Base-by-base conservation (phyloP, 169 alveolate genomes). In the Cryptosporidium canis region DNA sequence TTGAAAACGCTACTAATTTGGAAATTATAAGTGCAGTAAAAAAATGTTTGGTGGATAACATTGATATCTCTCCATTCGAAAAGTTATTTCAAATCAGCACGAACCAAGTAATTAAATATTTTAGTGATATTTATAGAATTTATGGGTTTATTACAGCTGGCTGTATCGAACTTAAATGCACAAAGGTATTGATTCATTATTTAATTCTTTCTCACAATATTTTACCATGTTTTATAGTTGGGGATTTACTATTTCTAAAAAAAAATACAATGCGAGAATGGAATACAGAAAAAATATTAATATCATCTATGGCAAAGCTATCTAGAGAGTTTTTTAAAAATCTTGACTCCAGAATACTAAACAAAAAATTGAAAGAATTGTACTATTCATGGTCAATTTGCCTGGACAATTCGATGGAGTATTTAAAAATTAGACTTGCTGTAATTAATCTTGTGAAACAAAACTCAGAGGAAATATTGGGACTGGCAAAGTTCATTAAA, bases 201-300 rank as follows among this genome's bases (percentile, higher is more conserved):
- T 1, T 55, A 35, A 24, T 35, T 21, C 37, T 77, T 12, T 55
- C 45, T 56, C 87, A 77, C 41, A 58, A 41, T 16, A 55, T 77
- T 24, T 35, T 77, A 11, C 87, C 87, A 8, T 77, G 39, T 27
- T 77, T 77, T 77, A 43, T 77, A 7, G 43, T 77, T 58, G 72
- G 87, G 5, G 87, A 77, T 41, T 77, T 77, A 35, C 33, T 77
- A 1, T 48, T 55, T 48, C 18, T 55, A 3, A 35, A 51, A 47
- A 45, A 29, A 41, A 31, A 21, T 41, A 29, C 14, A 39, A 11
- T 3, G 7, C 12, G 67, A 51, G 44, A 29, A 24, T 77, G 87
- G 87, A 77, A 33, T 58, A 77, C 87, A 21, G 87, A 77, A 55
- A 77, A 55, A 77, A 41, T 77, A 35, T 77, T 77, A 43, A 61